A percentile compares a stretch with the other conserved stretches of the same genome.
These are phyloP conservation scores for Pulveroboletus sp. DNA, from an alignment of 768 basidiomycete species.

Conservation along the genomic window DNA sequence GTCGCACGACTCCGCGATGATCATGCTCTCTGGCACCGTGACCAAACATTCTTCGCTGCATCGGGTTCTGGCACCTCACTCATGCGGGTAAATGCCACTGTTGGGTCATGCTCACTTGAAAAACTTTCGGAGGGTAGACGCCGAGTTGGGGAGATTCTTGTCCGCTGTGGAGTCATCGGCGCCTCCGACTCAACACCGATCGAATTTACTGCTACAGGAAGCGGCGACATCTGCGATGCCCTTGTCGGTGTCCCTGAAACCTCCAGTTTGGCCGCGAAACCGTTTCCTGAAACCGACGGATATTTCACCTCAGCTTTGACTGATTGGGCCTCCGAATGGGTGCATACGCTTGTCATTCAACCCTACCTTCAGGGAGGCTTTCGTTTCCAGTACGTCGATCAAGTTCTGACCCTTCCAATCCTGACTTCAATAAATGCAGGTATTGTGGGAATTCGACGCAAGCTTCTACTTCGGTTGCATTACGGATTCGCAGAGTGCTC, in stretches of 20 bases:
- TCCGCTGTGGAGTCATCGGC: constrained; percentile 18
- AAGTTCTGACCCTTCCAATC: not conserved
- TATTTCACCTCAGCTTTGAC: constrained; percentile 13
- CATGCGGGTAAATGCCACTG: not conserved
- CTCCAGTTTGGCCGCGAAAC: not conserved
- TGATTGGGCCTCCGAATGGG: constrained; percentile 27
- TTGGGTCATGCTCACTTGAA: not conserved
- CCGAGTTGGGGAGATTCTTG: constrained; percentile 18
- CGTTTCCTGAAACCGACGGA: constrained; percentile 1
- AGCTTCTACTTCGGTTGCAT: constrained; percentile 8
- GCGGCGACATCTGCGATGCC: not conserved
- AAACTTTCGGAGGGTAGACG: constrained; percentile 17
- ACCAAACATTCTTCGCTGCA: constrained; percentile 5
- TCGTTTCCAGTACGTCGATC: constrained; percentile 21
- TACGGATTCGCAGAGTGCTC: constrained; percentile 22
- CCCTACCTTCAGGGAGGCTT: constrained; percentile 16
- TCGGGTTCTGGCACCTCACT: not conserved
- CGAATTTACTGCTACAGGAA: not conserved
- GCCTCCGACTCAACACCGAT: not conserved
- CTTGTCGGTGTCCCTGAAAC: not conserved
- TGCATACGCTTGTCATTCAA: constrained; percentile 22
- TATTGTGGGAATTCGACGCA: constrained; percentile 10
- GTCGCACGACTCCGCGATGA: not conserved
- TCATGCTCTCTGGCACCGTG: not conserved
- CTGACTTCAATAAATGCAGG: constrained; percentile 10